Percentiles rank a stretch among this genome's conserved stretches.
Conservation (phyloP, 2,329 filamentous ascomycete genomes). For the Aspergillus brunneoviolaceus region DNA sequence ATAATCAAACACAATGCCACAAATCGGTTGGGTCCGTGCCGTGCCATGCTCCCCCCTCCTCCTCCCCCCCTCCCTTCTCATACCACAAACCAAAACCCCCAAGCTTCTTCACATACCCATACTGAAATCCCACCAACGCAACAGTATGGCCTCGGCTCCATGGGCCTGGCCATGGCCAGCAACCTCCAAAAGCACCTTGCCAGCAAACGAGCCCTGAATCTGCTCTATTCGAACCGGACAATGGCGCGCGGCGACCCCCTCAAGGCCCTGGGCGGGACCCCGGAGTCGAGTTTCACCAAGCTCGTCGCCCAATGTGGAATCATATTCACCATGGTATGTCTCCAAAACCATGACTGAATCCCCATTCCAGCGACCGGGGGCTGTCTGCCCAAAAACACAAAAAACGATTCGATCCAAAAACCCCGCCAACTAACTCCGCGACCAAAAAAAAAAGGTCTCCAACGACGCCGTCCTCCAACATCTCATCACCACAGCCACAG, state of each 20-base stretch:
- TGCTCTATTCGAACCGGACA: conserved; percentile 45
- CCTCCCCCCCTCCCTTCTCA: neutral
- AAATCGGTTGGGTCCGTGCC: conserved; percentile 37
- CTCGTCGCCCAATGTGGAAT: conserved; percentile 39
- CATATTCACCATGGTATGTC: conserved; percentile 40
- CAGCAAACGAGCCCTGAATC: conserved; percentile 29
- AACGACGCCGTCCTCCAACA: conserved; percentile 42
- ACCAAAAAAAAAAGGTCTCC: conserved; percentile 30
- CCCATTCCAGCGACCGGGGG: too few relatives aligned
- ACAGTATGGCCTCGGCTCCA: conserved; percentile 46
- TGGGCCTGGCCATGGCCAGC: conserved; percentile 47
- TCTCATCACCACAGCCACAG: conserved; percentile 28
- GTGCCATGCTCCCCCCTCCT: neutral
- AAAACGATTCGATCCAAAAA: too few relatives aligned
- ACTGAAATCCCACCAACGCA: neutral
- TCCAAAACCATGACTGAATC: too few relatives aligned
- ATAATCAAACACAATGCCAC: conserved; percentile 25
- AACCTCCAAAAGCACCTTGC: conserved; percentile 45
- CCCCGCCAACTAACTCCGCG: conserved; percentile 10
- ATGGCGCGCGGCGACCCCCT: conserved; percentile 40
- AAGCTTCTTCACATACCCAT: neutral
- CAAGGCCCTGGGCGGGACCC: conserved; percentile 35
- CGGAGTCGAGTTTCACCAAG: conserved; percentile 34
- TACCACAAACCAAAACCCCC: neutral
- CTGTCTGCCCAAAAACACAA: too few relatives aligned